phyloP scores from a whole-genome alignment of 202 grass and related monocot species.

The Bolboschoenoplectus hybrid region DNA sequence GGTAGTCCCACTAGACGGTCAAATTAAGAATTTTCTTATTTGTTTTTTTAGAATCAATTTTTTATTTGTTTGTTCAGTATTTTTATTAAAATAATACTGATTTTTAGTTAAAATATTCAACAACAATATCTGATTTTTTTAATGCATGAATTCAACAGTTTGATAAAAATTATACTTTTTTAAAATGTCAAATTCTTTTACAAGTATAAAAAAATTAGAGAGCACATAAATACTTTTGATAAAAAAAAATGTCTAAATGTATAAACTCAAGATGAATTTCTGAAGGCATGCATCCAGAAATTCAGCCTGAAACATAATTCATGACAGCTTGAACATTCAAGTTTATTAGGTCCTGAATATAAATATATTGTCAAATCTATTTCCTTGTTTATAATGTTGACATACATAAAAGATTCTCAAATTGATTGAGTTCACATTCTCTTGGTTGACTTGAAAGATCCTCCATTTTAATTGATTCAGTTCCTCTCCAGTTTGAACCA shows the following conservation, averaged over 20 bases:
- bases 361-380: background rate
- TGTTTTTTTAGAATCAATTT: no score
- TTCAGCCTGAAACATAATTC: background rate
- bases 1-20: no score
- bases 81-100: no score
- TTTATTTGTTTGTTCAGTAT: no score
- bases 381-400: background rate
- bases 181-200: background rate
- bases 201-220: background rate
- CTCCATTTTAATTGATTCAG: background rate
- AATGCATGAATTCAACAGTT: background rate
- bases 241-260: background rate
- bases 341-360: background rate
- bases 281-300: background rate
- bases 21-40: no score
- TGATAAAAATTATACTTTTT: background rate
- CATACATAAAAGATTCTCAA: background rate
- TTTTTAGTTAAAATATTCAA: no score
- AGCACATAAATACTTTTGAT: background rate
- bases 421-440: constrained; percentile 20
- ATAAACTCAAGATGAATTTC: background rate
- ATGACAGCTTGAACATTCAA: background rate
- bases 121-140: no score
- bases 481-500: background rate
- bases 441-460: background rate